These are phyloP conservation scores for Chaetomidium leptoderma DNA, from an alignment of 495 filamentous ascomycete genomes.

Conservation along the genomic window DNA sequence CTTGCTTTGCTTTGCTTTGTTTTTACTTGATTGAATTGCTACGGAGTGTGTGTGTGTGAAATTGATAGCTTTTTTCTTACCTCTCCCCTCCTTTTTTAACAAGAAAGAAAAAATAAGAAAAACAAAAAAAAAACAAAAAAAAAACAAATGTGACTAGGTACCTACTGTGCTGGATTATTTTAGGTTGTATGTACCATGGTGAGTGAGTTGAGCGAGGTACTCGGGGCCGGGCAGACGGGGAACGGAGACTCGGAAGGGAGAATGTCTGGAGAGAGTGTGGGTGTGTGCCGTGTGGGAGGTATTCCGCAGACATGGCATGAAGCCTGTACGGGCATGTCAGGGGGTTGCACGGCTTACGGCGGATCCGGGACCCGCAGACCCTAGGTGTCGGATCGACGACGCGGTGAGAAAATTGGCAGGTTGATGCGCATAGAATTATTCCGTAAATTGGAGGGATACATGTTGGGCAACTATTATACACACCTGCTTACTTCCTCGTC, in stretches of 20 bases:
- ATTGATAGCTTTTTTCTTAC: background rate
- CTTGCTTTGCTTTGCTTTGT: background rate
- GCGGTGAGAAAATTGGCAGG: background rate
- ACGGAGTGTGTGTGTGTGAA: background rate
- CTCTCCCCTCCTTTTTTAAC: too few species aligned
- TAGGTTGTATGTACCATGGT: background rate
- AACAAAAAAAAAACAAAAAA: too few species aligned
- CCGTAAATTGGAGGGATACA: too few species aligned
- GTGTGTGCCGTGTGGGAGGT: background rate
- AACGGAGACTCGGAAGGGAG: too few species aligned
- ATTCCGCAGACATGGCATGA: background rate
- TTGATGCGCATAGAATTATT: background rate
- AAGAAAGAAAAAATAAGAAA: too few species aligned
- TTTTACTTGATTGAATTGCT: background rate
- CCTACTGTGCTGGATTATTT: too few species aligned
- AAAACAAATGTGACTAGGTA: too few species aligned
- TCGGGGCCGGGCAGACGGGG: too few species aligned
- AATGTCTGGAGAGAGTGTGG: too few species aligned
- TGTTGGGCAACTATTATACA: too few species aligned
- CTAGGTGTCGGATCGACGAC: constrained; percentile 4
- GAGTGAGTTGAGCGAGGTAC: background rate
- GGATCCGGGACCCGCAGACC: background rate
- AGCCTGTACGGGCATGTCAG: background rate
- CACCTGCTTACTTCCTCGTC: too few species aligned
- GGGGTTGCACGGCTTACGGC: background rate